phyloP scores from a whole-genome alignment of 2,329 filamentous ascomycete species.

The Xylariales sp. region DNA sequence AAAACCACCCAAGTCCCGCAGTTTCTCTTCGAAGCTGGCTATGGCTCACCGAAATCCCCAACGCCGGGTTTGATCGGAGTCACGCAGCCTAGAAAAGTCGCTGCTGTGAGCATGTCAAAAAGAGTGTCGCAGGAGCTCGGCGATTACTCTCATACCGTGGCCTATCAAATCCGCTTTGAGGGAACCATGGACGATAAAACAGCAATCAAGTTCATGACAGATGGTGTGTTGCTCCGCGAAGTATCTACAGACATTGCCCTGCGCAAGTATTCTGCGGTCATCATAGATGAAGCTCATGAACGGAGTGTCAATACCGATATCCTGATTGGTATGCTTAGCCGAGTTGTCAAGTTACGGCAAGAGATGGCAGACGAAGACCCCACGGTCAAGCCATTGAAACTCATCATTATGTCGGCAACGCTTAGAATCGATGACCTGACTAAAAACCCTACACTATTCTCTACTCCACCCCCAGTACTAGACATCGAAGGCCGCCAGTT shows the following conservation, averaged over 20 bases:
- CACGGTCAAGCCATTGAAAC: constrained; percentile 72
- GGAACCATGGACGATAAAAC: constrained; percentile 76
- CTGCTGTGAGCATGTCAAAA: constrained; percentile 94
- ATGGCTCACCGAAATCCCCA: constrained; percentile 71
- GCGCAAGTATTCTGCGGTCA: constrained; percentile 84
- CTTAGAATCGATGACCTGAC: constrained; percentile 87
- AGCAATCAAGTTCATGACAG: constrained; percentile 97
- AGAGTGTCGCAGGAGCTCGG: constrained; percentile 85
- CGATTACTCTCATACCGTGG: constrained; percentile 69
- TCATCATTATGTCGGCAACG: constrained; percentile 98
- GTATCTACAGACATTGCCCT: constrained; percentile 85
- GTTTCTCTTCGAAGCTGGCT: constrained; percentile 86
- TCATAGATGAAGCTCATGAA: constrained; percentile 97
- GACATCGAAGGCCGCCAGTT: constrained; percentile 91
- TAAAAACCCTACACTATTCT: constrained; percentile 76
- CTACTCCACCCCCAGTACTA: constrained; percentile 73
- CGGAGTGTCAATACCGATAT: constrained; percentile 97
- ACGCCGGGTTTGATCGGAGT: constrained; percentile 92
- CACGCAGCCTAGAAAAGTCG: constrained; percentile 91
- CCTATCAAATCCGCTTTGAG: constrained; percentile 94
- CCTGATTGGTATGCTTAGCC: constrained; percentile 92
- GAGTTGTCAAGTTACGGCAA: constrained; percentile 79
- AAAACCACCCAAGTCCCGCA: constrained; percentile 98
- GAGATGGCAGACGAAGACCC: constrained; percentile 70
- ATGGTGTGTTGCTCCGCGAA: constrained; percentile 90